Evolutionary conservation across 2,329 filamentous ascomycete genomes (phyloP).

Genomic region (Epichloe gansuensis): DNA sequence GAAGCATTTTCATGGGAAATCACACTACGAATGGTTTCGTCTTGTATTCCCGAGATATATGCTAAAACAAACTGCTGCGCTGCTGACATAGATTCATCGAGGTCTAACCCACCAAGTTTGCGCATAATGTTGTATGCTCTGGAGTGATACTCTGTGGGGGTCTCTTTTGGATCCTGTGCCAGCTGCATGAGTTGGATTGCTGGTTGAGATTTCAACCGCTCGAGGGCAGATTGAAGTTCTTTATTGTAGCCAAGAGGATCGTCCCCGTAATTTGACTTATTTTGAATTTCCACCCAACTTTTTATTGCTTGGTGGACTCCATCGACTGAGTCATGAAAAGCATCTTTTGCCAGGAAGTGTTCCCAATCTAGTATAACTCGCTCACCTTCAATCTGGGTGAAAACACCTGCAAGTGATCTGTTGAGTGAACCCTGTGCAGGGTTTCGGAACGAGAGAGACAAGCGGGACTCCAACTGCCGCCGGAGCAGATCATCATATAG

Average conservation of each 20-base stretch:
- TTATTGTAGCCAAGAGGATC: conserved; percentile 40
- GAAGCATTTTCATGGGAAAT: conserved; percentile 17
- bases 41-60: conserved; percentile 41
- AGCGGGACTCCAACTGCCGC: conserved; percentile 29
- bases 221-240: conserved; percentile 34
- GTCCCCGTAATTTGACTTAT: conserved; percentile 24
- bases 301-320: conserved; percentile 25
- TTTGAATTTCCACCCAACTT: conserved; percentile 34
- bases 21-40: conserved; percentile 30
- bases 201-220: conserved; percentile 37
- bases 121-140: conserved; percentile 23
- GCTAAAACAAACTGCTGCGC: conserved; percentile 21
- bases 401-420: conserved; percentile 41
- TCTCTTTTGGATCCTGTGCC: conserved; percentile 40
- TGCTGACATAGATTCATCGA: conserved; percentile 6
- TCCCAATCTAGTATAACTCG: conserved; percentile 30
- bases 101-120: conserved; percentile 25
- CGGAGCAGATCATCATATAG: conserved; percentile 34
- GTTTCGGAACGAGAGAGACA: conserved; percentile 31
- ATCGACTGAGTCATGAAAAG: conserved; percentile 9
- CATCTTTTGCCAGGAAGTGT: conserved; percentile 11
- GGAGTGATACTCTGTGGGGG: conserved; percentile 34
- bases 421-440: conserved; percentile 16
- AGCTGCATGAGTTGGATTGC: conserved; percentile 41
- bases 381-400: conserved; percentile 44